Evolutionary conservation across 2,329 filamentous ascomycete genomes (phyloP).

Genomic region (Fusarium anthophilum): DNA sequence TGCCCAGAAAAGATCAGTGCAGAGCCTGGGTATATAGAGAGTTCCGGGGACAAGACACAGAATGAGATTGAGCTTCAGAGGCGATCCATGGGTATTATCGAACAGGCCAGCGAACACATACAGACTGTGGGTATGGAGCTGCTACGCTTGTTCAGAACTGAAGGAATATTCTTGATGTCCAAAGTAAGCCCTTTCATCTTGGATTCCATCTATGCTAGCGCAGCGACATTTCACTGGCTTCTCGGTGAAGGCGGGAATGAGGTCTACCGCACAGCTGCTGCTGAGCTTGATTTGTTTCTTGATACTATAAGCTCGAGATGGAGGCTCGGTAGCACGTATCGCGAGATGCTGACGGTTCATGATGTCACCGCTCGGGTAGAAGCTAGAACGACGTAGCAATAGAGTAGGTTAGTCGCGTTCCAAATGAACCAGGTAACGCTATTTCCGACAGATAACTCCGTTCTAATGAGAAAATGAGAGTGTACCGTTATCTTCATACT

Average conservation of each 20-base stretch:
- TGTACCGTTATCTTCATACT: no score
- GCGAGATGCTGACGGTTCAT: not conserved
- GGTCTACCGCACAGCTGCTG: not conserved
- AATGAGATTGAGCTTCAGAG: not conserved
- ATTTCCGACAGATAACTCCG: not conserved
- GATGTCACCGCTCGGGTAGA: not conserved
- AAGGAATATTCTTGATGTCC: not conserved
- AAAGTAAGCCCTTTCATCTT: not conserved
- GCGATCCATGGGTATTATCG: not conserved
- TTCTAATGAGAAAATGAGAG: rapidly evolving
- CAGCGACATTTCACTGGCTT: not conserved
- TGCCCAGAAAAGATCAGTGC: not conserved
- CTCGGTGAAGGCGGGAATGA: not conserved
- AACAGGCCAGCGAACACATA: not conserved
- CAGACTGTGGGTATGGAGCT: not conserved
- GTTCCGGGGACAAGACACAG: not conserved
- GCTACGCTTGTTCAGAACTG: rapidly evolving
- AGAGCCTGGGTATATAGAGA: not conserved
- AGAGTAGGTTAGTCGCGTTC: rapidly evolving
- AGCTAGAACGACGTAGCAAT: not conserved
- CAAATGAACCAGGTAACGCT: rapidly evolving
- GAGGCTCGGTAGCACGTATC: not conserved
- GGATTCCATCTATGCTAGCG: not conserved
- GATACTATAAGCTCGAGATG: not conserved
- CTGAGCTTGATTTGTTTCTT: rapidly evolving